phyloP scores from a whole-genome alignment of 306 rosid genomes.

The Corylus avellana region DNA sequence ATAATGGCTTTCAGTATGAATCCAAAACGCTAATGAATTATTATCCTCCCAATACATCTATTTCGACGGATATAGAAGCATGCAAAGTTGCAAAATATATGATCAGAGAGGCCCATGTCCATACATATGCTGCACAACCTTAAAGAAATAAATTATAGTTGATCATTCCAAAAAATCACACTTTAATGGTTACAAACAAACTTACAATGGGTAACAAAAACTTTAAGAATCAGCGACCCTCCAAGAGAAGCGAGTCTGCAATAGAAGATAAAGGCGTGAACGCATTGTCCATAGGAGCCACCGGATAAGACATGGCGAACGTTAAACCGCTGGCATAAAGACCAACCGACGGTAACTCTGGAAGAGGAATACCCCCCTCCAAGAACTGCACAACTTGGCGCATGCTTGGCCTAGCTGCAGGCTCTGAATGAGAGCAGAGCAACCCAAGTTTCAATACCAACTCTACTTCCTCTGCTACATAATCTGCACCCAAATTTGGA shows the following conservation, averaged over 20 bases:
- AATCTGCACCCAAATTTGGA: conserved; percentile 42
- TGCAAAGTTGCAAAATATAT: too few relatives aligned
- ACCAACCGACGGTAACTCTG: conserved; percentile 25
- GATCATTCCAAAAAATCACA: too few relatives aligned
- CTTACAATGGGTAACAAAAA: not conserved
- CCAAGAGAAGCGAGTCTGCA: conserved; percentile 52
- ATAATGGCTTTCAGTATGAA: too few relatives aligned
- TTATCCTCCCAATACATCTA: too few relatives aligned
- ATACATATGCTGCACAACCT: too few relatives aligned
- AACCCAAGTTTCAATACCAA: conserved; percentile 68
- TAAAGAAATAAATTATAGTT: too few relatives aligned
- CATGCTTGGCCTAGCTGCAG: conserved; percentile 33
- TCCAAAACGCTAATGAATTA: too few relatives aligned
- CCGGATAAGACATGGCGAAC: conserved; percentile 34
- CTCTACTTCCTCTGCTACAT: conserved; percentile 37
- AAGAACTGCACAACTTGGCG: conserved; percentile 36
- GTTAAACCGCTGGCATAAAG: conserved; percentile 33
- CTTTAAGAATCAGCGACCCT: conserved; percentile 42
- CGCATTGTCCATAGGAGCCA: conserved; percentile 36
- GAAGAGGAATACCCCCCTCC: conserved; percentile 23
- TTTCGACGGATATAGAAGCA: too few relatives aligned
- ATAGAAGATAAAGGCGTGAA: conserved; percentile 28
- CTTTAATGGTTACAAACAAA: too few relatives aligned
- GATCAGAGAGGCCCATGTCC: too few relatives aligned
- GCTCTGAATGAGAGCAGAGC: conserved; percentile 43